Conservation (phyloP, 331 rosid species). For the Acacia concinna region DNA sequence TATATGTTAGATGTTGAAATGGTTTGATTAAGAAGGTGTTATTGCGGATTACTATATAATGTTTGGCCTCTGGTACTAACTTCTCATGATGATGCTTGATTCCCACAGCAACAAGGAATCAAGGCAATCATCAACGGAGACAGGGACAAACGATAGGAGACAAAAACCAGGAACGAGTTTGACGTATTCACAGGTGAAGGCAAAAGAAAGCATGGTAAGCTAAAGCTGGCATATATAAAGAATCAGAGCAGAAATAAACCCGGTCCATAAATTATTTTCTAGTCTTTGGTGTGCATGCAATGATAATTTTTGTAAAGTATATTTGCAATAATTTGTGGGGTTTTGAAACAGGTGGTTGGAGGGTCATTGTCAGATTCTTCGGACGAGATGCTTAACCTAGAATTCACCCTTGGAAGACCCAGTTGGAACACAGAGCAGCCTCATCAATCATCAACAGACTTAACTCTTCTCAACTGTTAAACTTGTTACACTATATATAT, state of each 20-base stretch:
- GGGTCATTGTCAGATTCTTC: constrained; percentile 50
- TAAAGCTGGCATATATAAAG: constrained; percentile 22
- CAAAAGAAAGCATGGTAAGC: constrained; percentile 52
- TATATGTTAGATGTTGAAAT: background rate
- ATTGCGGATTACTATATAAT: background rate
- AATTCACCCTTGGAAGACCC: constrained; percentile 84
- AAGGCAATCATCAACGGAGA: constrained; percentile 53
- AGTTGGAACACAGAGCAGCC: constrained; percentile 51
- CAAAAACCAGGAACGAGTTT: constrained; percentile 41
- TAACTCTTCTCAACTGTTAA: constrained; percentile 60
- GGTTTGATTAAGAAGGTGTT: background rate
- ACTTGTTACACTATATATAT: background rate
- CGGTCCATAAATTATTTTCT: constrained; percentile 5
- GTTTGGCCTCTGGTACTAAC: background rate
- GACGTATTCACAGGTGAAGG: constrained; percentile 40
- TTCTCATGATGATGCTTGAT: background rate
- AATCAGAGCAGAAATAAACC: background rate
- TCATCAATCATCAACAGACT: constrained; percentile 50
- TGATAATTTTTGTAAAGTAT: background rate
- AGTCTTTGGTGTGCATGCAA: constrained; percentile 9
- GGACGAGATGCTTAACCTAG: constrained; percentile 58
- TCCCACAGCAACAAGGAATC: constrained; percentile 45
- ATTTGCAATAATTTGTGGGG: background rate
- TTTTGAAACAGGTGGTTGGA: constrained; percentile 42
- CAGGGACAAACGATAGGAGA: constrained; percentile 38